Base-by-base conservation (phyloP, 2,329 filamentous ascomycete species). In the Raffaelea albimanens region DNA sequence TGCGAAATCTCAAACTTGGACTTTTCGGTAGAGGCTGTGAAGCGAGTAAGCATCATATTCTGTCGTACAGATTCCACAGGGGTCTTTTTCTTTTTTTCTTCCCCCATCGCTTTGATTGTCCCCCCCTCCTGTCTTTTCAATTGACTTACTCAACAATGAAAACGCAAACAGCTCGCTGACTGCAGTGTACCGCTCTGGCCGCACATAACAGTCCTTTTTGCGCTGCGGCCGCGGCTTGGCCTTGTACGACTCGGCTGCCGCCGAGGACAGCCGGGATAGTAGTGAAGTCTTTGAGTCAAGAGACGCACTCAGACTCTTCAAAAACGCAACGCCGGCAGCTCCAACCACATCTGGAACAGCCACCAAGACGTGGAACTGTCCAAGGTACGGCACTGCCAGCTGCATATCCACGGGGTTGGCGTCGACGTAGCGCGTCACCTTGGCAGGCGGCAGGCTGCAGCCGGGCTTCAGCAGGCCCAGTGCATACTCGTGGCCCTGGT, bases 281-380 rank as follows among this genome's bases (percentile, higher is more conserved):
- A 83, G 71, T 0, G 75, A 78, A 2, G 64, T 61, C 20, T 61
- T 58, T 1, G 70, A 67, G 2, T 69, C 67, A 44, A 85, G 67
- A 5, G 72, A 64, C 25, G 68, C 63, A 54, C 75, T 83, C 34
- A 87, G 69, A 0, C 67, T 68, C 3, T 72, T 65, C n/a, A 88
- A 66, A 62, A 86, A 86, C 1, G 67, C 63, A 44, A 67, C 66
- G 66, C 63, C 47, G 66, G 67, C 1, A 2, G 41, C 5, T 10
- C 23, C 2, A 72, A 70, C 21, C 69, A 86, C 67, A 56, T 86
- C 71, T 55, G 75, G 77, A 48, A 79, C 75, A 50, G 90, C 74
- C 49, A 88, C 72, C 61, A 85, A 88, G 40, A 88, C 75, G 41
- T 82, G 75, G 67, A 89, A 90, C 57, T 90, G 85, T n/a, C 85